Percentiles rank a stretch among this genome's conserved stretches.
Conservation (phyloP, 805 yeast genomes). For the Zygosaccharomyces kombuchaensis region DNA sequence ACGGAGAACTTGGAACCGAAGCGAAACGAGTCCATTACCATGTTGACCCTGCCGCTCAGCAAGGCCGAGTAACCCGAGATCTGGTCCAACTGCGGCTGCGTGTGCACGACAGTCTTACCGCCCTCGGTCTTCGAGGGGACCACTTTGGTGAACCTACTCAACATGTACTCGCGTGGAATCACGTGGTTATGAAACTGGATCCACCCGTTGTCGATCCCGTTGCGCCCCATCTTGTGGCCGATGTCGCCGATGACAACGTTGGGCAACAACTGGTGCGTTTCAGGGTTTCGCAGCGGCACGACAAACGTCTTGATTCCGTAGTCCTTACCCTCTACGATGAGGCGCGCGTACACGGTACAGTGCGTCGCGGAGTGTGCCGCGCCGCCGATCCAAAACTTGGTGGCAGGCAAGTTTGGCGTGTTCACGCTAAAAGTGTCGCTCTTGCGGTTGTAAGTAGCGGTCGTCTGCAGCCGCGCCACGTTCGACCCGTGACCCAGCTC, state of each 20-base stretch:
- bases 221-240: constrained; percentile 94
- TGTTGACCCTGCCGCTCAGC: constrained; percentile 81
- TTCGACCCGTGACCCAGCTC: constrained; percentile 92
- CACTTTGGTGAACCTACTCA: constrained; percentile 73
- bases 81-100: constrained; percentile 76
- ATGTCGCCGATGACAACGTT: constrained; percentile 88
- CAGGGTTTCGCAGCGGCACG: constrained; percentile 75
- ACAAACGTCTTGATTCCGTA: constrained; percentile 91
- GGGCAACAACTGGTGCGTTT: constrained; percentile 64
- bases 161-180: constrained; percentile 79
- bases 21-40: constrained; percentile 83
- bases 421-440: constrained; percentile 68
- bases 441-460: constrained; percentile 68
- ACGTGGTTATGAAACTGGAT: constrained; percentile 81
- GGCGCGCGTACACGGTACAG: constrained; percentile 77
- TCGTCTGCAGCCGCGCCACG: constrained; percentile 91
- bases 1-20: constrained; percentile 75
- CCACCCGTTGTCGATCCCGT: constrained; percentile 97
- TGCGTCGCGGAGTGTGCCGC: constrained; percentile 95
- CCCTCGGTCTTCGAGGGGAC: constrained; percentile 52
- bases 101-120: constrained; percentile 38
- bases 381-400: constrained; percentile 99
- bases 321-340: constrained; percentile 76
- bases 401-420: constrained; percentile 89
- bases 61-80: constrained; percentile 78